Percentiles rank a stretch among this genome's conserved stretches.
These are phyloP conservation scores for Tulasnella sp. DNA, from an alignment of 768 basidiomycete genomes.

Conservation along the genomic window DNA sequence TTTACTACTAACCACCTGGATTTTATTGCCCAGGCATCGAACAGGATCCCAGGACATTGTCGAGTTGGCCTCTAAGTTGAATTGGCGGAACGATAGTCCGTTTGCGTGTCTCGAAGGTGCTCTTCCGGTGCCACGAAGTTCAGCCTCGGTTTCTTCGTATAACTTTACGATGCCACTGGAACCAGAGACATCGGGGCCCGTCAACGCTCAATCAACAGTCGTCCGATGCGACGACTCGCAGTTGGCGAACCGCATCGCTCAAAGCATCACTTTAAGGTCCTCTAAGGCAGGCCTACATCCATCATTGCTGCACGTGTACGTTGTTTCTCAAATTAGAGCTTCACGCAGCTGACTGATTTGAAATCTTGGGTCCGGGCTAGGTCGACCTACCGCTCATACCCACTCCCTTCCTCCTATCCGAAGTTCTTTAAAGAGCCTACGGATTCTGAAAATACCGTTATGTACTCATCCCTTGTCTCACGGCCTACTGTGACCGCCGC, in stretches of 20 bases:
- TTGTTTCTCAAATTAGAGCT: not conserved
- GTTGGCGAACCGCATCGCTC: not conserved
- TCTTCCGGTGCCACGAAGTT: not conserved
- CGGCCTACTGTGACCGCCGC: not conserved
- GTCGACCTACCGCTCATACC: conserved; percentile 12
- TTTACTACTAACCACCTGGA: not conserved
- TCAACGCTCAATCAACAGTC: not conserved
- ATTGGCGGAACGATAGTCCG: conserved; percentile 2
- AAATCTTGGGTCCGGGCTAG: not conserved
- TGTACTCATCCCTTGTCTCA: not conserved
- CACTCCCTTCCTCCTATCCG: conserved; percentile 18
- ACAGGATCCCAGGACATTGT: not conserved
- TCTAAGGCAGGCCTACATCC: not conserved
- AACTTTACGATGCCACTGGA: not conserved
- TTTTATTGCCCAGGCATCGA: not conserved
- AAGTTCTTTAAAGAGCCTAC: not conserved
- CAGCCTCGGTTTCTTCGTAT: not conserved
- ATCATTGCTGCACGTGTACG: not conserved
- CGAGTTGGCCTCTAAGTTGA: not conserved
- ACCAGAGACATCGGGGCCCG: not conserved
- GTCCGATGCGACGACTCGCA: not conserved
- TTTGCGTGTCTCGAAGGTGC: conserved; percentile 7
- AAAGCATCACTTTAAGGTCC: not conserved
- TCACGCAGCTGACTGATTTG: not conserved
- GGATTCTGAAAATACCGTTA: not conserved